These are phyloP conservation scores for Trichoderma citrinoviride DNA, from an alignment of 2,329 filamentous ascomycete genomes.

Conservation along the genomic window DNA sequence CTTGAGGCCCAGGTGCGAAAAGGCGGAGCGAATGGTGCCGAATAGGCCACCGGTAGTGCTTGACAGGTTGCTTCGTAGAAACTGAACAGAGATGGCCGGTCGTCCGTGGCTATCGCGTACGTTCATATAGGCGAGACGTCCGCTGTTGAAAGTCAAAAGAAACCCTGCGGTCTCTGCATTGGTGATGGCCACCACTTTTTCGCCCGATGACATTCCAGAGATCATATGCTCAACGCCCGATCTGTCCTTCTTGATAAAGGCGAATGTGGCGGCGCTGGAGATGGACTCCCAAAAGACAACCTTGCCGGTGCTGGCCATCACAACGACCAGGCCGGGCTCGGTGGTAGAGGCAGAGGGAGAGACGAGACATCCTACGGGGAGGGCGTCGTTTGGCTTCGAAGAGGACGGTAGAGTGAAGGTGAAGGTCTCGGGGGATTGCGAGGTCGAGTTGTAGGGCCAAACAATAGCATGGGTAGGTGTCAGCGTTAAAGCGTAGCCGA, in stretches of 20 bases:
- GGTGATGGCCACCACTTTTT: constrained; percentile 72
- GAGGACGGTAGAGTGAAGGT: constrained; percentile 75
- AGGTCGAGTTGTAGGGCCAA: constrained; percentile 79
- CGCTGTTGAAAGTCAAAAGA: constrained; percentile 78
- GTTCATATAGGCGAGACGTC: constrained; percentile 81
- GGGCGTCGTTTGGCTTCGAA: constrained; percentile 64
- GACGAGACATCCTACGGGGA: constrained; percentile 81
- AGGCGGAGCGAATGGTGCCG: constrained; percentile 73
- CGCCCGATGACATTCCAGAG: constrained; percentile 71
- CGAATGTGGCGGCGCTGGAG: constrained; percentile 79
- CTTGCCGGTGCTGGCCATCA: constrained; percentile 80
- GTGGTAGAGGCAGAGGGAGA: constrained; percentile 73
- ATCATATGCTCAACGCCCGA: constrained; percentile 75
- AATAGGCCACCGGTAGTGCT: constrained; percentile 66
- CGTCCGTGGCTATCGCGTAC: constrained; percentile 85
- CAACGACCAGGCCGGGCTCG: constrained; percentile 80
- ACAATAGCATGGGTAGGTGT: constrained; percentile 80
- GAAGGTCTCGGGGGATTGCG: constrained; percentile 71
- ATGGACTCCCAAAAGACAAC: constrained; percentile 96
- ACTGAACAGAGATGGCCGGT: constrained; percentile 73
- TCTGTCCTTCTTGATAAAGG: constrained; percentile 77
- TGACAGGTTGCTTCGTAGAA: constrained; percentile 63
- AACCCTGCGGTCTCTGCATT: constrained; percentile 86
- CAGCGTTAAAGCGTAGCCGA: constrained; percentile 74
- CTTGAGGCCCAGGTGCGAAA: constrained; percentile 67